Conservation (phyloP, 2,329 filamentous ascomycete species). For the Talaromyces albobiverticillius region DNA sequence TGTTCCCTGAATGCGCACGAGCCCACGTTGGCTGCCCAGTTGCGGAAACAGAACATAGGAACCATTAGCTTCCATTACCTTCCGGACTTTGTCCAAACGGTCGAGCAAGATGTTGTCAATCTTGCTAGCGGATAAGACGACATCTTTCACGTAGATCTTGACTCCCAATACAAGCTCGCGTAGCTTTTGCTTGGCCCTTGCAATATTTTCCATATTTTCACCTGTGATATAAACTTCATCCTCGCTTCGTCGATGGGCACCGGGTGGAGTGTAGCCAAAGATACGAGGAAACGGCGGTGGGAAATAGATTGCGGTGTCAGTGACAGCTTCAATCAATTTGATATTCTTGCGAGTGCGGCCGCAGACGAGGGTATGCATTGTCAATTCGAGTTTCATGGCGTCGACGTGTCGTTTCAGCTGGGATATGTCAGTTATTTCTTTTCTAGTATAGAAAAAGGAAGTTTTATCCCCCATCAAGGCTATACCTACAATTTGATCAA, state of each 20-base stretch:
- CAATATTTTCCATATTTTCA: constrained; percentile 77
- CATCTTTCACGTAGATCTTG: constrained; percentile 87
- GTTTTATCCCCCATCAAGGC: too few species aligned
- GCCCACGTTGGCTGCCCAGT: constrained; percentile 77
- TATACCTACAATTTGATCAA: constrained; percentile 75
- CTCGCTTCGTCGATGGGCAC: constrained; percentile 76
- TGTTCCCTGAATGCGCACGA: constrained; percentile 86
- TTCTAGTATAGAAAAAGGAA: constrained; percentile 6
- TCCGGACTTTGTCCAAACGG: constrained; percentile 91
- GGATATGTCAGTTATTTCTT: constrained; percentile 12
- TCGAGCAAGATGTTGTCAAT: constrained; percentile 91
- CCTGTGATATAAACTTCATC: constrained; percentile 95
- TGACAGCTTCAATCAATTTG: constrained; percentile 93
- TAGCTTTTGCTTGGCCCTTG: constrained; percentile 85
- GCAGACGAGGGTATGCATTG: constrained; percentile 87
- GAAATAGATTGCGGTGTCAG: constrained; percentile 96
- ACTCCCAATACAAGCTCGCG: constrained; percentile 78
- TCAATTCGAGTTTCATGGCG: constrained; percentile 75
- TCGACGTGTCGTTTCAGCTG: constrained; percentile 64
- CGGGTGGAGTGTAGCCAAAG: constrained; percentile 83
- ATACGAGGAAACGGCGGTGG: constrained; percentile 89
- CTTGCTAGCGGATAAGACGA: constrained; percentile 83
- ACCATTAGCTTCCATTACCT: constrained; percentile 95
- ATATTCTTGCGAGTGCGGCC: constrained; percentile 95
- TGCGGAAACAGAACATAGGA: constrained; percentile 91